Evolutionary conservation across 495 filamentous ascomycete species (phyloP).

Genomic region (Hapsidospora chrysogenum): DNA sequence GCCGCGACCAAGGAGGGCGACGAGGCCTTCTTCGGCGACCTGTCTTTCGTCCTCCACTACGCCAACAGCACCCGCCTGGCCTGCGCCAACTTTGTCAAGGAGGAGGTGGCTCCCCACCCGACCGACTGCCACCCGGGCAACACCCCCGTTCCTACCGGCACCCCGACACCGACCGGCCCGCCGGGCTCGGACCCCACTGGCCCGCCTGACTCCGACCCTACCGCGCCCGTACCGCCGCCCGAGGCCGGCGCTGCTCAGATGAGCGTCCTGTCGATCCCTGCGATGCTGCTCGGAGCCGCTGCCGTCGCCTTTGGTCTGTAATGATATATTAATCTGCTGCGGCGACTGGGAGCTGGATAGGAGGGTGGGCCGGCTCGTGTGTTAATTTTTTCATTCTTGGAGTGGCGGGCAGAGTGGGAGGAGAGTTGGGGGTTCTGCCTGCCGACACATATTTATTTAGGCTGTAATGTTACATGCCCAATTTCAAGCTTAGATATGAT

Average conservation of each 20-base stretch:
- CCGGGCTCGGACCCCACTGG: background rate
- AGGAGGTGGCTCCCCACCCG: conserved; percentile 4
- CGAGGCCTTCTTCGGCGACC: conserved; percentile 61
- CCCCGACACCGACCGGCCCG: background rate
- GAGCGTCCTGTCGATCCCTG: conserved; percentile 6
- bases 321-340: too few relatives aligned
- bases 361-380: too few relatives aligned
- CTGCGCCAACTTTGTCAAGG: conserved; percentile 48
- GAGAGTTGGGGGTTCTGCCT: too few relatives aligned
- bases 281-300: conserved; percentile 1
- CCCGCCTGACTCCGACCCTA: conserved; percentile 2
- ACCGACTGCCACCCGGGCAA: background rate
- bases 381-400: too few relatives aligned
- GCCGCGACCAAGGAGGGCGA: conserved; percentile 38
- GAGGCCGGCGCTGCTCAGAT: conserved; percentile 1
- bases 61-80: conserved; percentile 52
- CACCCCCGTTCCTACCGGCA: conserved; percentile 4
- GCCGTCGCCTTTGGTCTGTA: background rate
- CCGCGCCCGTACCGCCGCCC: too few relatives aligned
- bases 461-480: too few relatives aligned
- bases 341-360: too few relatives aligned
- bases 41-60: conserved; percentile 61
- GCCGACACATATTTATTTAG: too few relatives aligned
- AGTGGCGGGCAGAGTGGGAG: too few relatives aligned
- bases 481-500: too few relatives aligned